Evolutionary conservation across 1,139 yeast species (phyloP).

Genomic region (Blastobotrys buckinghamii): DNA sequence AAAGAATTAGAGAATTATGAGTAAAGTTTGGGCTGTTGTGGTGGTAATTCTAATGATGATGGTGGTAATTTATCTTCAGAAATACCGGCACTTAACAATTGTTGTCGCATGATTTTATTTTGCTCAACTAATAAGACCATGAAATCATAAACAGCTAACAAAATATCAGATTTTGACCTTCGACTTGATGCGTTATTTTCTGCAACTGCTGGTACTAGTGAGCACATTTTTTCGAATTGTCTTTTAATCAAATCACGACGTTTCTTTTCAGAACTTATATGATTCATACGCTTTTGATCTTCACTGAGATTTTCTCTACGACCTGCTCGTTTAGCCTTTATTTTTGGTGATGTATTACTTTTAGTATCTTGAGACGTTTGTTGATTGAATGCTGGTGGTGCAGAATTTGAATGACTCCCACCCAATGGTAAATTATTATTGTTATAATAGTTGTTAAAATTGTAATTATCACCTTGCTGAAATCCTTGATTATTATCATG

Average conservation of each 20-base stretch:
- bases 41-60: slow-evolving; percentile 1
- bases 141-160: slow-evolving; percentile 31
- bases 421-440: no score
- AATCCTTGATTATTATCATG: background rate
- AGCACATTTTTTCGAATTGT: slow-evolving; percentile 35
- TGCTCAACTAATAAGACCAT: slow-evolving; percentile 26
- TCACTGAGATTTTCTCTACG: slow-evolving; percentile 46
- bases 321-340: slow-evolving; percentile 2
- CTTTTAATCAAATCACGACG: slow-evolving; percentile 64
- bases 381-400: background rate
- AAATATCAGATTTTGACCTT: slow-evolving; percentile 38
- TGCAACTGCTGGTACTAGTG: slow-evolving; percentile 33
- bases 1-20: no score
- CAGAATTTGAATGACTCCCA: background rate
- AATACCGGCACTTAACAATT: slow-evolving; percentile 9
- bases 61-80: slow-evolving; percentile 1
- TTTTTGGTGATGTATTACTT: background rate
- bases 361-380: background rate
- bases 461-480: background rate
- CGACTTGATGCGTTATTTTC: slow-evolving; percentile 40
- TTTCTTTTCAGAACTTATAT: slow-evolving; percentile 69
- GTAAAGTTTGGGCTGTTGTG: slow-evolving; percentile 8
- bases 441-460: no score
- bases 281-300: slow-evolving; percentile 67
- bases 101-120: slow-evolving; percentile 20